Evolutionary conservation across 164 flowering plant species (phyloP).

Genomic region (Umbellularia californica): DNA sequence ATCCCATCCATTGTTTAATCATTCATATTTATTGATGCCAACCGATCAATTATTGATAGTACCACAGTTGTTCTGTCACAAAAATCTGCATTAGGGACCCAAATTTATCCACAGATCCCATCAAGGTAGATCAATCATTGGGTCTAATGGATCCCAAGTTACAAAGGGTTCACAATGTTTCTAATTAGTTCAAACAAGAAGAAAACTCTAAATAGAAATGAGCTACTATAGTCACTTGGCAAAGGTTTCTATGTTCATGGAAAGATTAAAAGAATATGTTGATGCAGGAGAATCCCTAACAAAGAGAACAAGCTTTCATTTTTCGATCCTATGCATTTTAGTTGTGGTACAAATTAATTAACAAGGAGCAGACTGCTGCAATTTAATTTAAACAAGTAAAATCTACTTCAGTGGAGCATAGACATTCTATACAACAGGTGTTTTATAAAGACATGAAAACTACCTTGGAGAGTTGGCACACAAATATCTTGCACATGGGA

Average conservation of each 20-base stretch:
- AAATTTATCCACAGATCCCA: background rate
- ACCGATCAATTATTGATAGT: background rate
- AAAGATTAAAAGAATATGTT: background rate
- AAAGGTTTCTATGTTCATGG: background rate
- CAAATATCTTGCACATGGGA: slow-evolving; percentile 28
- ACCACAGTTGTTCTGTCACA: background rate
- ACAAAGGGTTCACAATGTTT: background rate
- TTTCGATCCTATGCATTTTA: slow-evolving; percentile 15
- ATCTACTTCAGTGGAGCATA: background rate
- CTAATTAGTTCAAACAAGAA: background rate
- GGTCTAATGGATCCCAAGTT: background rate
- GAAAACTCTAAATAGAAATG: slow-evolving; percentile 1
- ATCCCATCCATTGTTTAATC: background rate
- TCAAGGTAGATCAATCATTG: background rate
- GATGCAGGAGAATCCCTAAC: background rate
- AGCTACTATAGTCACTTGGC: background rate
- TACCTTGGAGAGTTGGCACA: slow-evolving; percentile 31
- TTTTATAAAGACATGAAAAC: slow-evolving; percentile 1
- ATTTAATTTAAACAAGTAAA: slow-evolving; percentile 15
- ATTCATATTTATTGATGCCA: too few species aligned
- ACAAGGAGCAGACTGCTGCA: slow-evolving; percentile 20
- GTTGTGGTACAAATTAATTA: slow-evolving; percentile 22
- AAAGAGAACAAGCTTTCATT: slow-evolving; percentile 4
- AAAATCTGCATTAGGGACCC: background rate
- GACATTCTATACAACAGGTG: slow-evolving; percentile 2